Evolutionary conservation across 345 rosid genomes (phyloP).

Genomic region (Trapa bicornis): DNA sequence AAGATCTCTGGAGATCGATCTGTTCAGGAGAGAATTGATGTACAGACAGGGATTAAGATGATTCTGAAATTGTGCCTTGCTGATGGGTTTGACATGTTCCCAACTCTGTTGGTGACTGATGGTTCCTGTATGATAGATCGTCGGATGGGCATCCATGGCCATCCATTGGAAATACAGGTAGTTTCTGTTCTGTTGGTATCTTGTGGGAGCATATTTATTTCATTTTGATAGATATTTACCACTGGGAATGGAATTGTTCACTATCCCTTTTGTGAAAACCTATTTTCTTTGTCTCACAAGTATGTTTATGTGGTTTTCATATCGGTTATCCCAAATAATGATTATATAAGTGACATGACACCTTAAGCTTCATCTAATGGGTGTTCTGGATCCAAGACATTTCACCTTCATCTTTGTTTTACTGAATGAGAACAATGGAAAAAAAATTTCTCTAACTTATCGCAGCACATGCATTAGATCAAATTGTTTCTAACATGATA

Average conservation of each 20-base stretch:
- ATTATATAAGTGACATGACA: not conserved
- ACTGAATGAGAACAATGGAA: not conserved
- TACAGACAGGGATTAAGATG: conserved; percentile 90
- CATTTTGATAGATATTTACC: not conserved
- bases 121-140: conserved; percentile 96
- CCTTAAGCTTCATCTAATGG: not conserved
- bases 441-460: not conserved
- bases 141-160: conserved; percentile 93
- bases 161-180: conserved; percentile 89
- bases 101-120: conserved; percentile 78
- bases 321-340: not conserved
- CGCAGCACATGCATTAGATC: not conserved
- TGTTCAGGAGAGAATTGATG: conserved; percentile 77
- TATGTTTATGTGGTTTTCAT: not conserved
- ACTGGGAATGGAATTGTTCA: not conserved
- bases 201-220: not conserved
- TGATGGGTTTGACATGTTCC: conserved; percentile 91
- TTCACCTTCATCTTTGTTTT: not conserved
- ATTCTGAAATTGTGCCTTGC: conserved; percentile 64
- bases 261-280: not conserved
- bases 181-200: not conserved
- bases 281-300: not conserved
- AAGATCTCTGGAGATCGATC: conserved; percentile 79
- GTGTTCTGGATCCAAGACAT: not conserved
- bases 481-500: not conserved